These are phyloP conservation scores for Oryza coarctata DNA, from an alignment of 176 grass and related monocot genomes.

Conservation along the genomic window DNA sequence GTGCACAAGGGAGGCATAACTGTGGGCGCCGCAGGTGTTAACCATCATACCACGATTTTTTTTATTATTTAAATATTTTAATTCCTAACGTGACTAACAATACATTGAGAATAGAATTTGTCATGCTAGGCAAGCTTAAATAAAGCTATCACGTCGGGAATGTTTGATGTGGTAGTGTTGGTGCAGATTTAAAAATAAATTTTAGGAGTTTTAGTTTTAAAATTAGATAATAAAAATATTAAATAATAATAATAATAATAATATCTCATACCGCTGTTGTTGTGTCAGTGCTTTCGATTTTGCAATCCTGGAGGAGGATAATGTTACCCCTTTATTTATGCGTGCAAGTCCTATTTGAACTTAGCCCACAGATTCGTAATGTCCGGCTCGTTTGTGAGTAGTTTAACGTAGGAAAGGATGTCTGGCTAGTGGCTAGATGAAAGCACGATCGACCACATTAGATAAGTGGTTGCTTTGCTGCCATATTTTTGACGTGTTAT, in stretches of 20 bases:
- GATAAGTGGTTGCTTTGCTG: neutral
- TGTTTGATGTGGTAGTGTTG: too few relatives aligned
- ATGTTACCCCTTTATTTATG: neutral
- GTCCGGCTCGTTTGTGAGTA: neutral
- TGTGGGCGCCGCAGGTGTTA: conserved; percentile 29
- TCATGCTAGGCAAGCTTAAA: too few relatives aligned
- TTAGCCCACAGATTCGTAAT: neutral
- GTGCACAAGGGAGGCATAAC: neutral
- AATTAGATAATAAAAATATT: too few relatives aligned
- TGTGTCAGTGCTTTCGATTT: neutral
- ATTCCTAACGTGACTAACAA: too few relatives aligned
- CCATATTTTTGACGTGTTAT: neutral
- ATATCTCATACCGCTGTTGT: neutral
- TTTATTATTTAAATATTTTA: too few relatives aligned
- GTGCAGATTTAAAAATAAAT: too few relatives aligned
- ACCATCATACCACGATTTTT: neutral
- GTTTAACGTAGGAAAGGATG: neutral
- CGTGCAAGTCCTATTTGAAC: neutral
- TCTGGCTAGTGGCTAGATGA: neutral
- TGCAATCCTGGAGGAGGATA: neutral
- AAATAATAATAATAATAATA: too few relatives aligned
- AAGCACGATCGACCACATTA: neutral
- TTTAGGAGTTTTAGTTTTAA: too few relatives aligned
- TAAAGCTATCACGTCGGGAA: too few relatives aligned
- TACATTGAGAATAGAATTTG: too few relatives aligned